These are phyloP conservation scores for Dimocarpus longan DNA, from an alignment of 345 rosid genomes.

Conservation along the genomic window DNA sequence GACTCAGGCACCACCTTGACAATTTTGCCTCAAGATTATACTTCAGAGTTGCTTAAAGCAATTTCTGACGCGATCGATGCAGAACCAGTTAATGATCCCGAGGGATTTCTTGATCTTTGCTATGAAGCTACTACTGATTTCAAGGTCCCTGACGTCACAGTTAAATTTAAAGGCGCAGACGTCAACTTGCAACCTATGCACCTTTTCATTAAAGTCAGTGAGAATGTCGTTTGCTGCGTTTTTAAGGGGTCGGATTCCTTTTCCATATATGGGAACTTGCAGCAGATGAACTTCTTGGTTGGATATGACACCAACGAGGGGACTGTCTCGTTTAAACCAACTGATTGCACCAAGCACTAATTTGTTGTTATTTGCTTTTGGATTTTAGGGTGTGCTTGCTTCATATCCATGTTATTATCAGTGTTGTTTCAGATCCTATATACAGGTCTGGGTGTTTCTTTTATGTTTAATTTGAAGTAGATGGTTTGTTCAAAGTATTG, in stretches of 20 bases:
- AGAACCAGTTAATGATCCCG: constrained; percentile 30
- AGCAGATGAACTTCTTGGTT: constrained; percentile 52
- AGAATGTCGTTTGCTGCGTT: constrained; percentile 41
- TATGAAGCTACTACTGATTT: constrained; percentile 24
- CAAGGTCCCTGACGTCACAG: constrained; percentile 37
- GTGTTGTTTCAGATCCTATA: too few relatives aligned
- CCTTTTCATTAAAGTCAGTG: constrained; percentile 34
- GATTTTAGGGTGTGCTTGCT: too few relatives aligned
- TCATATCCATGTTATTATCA: too few relatives aligned
- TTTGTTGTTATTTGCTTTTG: too few relatives aligned
- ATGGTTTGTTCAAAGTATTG: too few relatives aligned
- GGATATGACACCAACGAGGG: constrained; percentile 44
- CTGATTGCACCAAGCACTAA: constrained; percentile 40
- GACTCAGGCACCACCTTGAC: constrained; percentile 73
- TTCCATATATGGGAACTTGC: constrained; percentile 47
- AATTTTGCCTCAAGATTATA: constrained; percentile 33
- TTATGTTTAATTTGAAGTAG: too few relatives aligned
- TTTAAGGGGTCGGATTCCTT: neutral
- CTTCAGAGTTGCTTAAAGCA: constrained; percentile 25
- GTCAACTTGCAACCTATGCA: constrained; percentile 36
- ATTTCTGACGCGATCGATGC: constrained; percentile 23
- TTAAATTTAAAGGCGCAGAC: constrained; percentile 47
- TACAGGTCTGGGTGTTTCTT: too few relatives aligned
- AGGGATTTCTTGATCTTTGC: constrained; percentile 36
- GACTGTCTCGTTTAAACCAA: constrained; percentile 46